Base-by-base conservation (phyloP, 768 basidiomycete genomes). In the Boletales sp. region DNA sequence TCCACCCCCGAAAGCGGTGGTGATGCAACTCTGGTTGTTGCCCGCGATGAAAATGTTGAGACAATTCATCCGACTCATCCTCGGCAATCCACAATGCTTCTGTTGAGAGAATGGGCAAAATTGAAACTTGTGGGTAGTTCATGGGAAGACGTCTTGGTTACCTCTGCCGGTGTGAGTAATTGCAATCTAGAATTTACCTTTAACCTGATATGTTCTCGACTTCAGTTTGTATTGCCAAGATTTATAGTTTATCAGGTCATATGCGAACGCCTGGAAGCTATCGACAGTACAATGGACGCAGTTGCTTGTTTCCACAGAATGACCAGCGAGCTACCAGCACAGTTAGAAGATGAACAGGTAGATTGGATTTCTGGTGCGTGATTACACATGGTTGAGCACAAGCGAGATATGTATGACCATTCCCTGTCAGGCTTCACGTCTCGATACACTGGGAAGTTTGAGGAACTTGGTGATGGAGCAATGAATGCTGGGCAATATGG, bases 271-370 rank as follows among this genome's bases (percentile, higher is more conserved):
- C 38, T 55, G 2, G 44, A 44, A 38, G 28, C 5, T 5, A 14
- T 14, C 2, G n/a, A 32, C 28, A 10, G 28, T 9, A 3, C 36
- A 6, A 10, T 3, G 5, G 44, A 56, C 0, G 55, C 44, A 1
- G 12, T 25, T 8, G 41, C 49, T 8, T 56, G 55, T 41, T 38
- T 49, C 41, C 36, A 36, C 8, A 28, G 36, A 49, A 46, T 56
- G 48, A 11, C 3, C 0, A 18, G 4, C 6, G 44, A 53, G 32
- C 15, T 42, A 18, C 17, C 4, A n/a, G 6, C 7, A 6, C 19
- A 41, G 18, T 14, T 4, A 1, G 25, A 35, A 12, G 25, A 25
- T 15, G 34, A 47, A 12, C 42, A 44, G 33, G 9, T 4, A 2
- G 5, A 32, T 8, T 57, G 55, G 56, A 37, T 34, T 19, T 7